phyloP scores from a whole-genome alignment of 73 alveolate species.

The Paramecium caudatum region DNA sequence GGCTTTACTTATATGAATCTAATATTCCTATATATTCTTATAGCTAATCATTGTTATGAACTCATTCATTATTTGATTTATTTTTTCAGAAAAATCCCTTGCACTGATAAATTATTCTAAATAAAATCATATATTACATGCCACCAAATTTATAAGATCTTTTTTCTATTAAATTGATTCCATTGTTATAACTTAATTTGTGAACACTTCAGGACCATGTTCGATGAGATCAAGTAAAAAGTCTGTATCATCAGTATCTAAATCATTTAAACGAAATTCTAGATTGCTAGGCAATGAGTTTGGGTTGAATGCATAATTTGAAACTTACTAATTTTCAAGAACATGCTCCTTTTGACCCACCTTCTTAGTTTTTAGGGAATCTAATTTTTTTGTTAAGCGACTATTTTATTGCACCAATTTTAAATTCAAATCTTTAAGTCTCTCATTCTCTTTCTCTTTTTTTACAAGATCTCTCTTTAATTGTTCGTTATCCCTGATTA shows the following conservation, averaged over 20 bases:
- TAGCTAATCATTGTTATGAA: slow-evolving; percentile 51
- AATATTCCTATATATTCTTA: slow-evolving; percentile 1
- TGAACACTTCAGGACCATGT: slow-evolving; percentile 64
- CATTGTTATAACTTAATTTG: background rate
- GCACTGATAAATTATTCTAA: slow-evolving; percentile 26
- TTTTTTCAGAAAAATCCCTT: slow-evolving; percentile 60
- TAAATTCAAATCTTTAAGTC: slow-evolving; percentile 50
- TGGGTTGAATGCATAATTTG: slow-evolving; percentile 48
- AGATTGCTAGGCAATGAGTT: slow-evolving; percentile 42
- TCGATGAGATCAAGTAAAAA: slow-evolving; percentile 40
- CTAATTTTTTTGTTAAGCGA: slow-evolving; percentile 34
- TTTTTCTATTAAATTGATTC: slow-evolving; percentile 1
- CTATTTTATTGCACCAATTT: slow-evolving; percentile 24
- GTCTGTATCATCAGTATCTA: slow-evolving; percentile 23
- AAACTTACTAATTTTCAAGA: background rate
- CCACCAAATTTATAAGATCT: slow-evolving; percentile 49
- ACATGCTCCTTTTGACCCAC: background rate
- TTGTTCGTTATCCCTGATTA: slow-evolving; percentile 54
- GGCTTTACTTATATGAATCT: slow-evolving; percentile 54
- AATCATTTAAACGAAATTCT: slow-evolving; percentile 10
- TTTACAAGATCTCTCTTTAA: slow-evolving; percentile 57
- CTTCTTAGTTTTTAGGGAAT: slow-evolving; percentile 47
- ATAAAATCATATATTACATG: background rate
- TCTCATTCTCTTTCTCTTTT: slow-evolving; percentile 53
- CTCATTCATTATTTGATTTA: slow-evolving; percentile 51